These are phyloP conservation scores for Ochetophila trinervis DNA, from an alignment of 306 rosid species.

Conservation along the genomic window DNA sequence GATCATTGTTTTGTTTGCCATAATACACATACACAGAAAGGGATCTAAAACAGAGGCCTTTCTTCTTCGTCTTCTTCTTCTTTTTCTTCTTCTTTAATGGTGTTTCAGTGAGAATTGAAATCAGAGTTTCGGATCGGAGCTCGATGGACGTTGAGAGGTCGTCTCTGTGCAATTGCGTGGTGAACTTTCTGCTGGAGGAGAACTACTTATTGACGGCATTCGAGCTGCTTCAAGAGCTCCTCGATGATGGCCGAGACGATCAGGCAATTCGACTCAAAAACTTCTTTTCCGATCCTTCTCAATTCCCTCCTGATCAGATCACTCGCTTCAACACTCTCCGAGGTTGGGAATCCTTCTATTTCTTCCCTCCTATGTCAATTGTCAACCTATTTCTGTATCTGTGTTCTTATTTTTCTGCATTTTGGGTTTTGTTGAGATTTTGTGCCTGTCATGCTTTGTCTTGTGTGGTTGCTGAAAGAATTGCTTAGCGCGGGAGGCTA, in stretches of 20 bases:
- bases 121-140: conserved; percentile 24
- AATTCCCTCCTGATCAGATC: conserved; percentile 86
- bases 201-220: conserved; percentile 86
- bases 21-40: conserved; percentile 7
- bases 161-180: conserved; percentile 96
- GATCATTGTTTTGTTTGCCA: neutral
- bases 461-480: neutral
- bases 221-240: conserved; percentile 99
- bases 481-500: neutral
- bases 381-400: neutral
- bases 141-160: conserved; percentile 88
- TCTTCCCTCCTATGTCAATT: neutral
- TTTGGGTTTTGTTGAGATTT: neutral
- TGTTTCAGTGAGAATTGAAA: conserved; percentile 28
- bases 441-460: neutral
- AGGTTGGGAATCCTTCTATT: conserved; percentile 35
- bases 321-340: conserved; percentile 77
- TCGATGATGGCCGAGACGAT: conserved; percentile 76
- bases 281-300: conserved; percentile 71
- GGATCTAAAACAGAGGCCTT: conserved; percentile 31
- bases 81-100: conserved; percentile 35
- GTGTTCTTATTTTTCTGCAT: neutral
- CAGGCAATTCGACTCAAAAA: conserved; percentile 93
- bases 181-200: conserved; percentile 92
- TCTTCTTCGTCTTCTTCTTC: neutral